These are phyloP conservation scores for Dactylonectria macrodidyma DNA, from an alignment of 2,329 filamentous ascomycete species.

Conservation along the genomic window DNA sequence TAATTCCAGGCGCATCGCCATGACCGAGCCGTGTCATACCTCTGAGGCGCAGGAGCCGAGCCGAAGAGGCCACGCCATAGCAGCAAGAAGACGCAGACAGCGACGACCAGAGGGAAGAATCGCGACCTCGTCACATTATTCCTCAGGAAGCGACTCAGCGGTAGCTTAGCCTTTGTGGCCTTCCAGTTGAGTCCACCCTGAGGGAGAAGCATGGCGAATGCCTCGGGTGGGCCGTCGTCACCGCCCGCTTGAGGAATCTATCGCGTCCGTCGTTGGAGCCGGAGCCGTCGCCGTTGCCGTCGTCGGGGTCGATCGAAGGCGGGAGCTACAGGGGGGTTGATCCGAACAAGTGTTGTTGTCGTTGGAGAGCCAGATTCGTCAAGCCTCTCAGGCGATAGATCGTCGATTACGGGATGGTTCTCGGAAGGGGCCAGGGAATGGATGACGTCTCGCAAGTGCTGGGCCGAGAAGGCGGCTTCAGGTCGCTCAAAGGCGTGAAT, in stretches of 20 bases:
- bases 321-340: conserved; percentile 11
- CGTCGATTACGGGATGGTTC: conserved; percentile 20
- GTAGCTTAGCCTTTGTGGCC: conserved; percentile 84
- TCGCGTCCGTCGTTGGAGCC: conserved; percentile 31
- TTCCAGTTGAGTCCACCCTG: conserved; percentile 96
- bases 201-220: conserved; percentile 83
- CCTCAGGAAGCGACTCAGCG: conserved; percentile 81
- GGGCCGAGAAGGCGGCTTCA: conserved; percentile 14
- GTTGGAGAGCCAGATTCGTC: conserved; percentile 21
- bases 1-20: conserved; percentile 43
- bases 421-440: conserved; percentile 25
- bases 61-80: conserved; percentile 90
- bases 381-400: conserved; percentile 9
- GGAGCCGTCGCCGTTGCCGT: conserved; percentile 22
- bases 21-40: conserved; percentile 65
- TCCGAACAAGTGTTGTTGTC: conserved; percentile 15
- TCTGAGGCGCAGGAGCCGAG: conserved; percentile 90
- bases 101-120: conserved; percentile 80
- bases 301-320: conserved; percentile 9
- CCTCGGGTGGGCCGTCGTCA: conserved; percentile 39
- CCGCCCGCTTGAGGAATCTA: conserved; percentile 32
- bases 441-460: conserved; percentile 21
- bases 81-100: conserved; percentile 81
- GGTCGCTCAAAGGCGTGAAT: conserved; percentile 36
- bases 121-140: conserved; percentile 82